Conservation (phyloP, 495 filamentous ascomycete genomes). For the Penicillium cataractarum region DNA sequence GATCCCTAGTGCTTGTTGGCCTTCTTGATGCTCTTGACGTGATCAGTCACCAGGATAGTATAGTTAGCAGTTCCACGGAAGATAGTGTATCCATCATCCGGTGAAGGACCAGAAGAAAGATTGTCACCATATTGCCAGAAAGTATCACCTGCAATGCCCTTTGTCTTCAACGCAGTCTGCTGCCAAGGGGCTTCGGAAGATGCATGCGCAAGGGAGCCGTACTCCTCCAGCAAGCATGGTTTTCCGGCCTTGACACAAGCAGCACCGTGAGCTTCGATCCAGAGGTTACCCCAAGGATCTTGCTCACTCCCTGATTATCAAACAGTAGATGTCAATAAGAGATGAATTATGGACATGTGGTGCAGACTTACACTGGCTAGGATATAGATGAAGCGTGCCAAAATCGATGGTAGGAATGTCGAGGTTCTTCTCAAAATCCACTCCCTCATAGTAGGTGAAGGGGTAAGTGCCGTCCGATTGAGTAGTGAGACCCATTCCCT, state of each 20-base stretch:
- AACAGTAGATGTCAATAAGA: neutral
- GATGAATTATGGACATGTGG: neutral
- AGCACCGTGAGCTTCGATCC: constrained; percentile 11
- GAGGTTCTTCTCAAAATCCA: constrained; percentile 64
- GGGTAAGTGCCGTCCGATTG: constrained; percentile 57
- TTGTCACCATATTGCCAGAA: constrained; percentile 17
- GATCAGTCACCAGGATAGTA: constrained; percentile 8
- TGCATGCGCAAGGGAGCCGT: constrained; percentile 3
- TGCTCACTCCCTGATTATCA: constrained; percentile 8
- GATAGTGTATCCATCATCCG: constrained; percentile 9
- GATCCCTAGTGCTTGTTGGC: neutral
- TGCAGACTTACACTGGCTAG: constrained; percentile 24
- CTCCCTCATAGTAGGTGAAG: constrained; percentile 60
- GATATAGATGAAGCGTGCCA: constrained; percentile 68
- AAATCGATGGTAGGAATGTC: constrained; percentile 62
- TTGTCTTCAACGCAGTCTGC: constrained; percentile 7
- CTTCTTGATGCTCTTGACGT: constrained; percentile 6
- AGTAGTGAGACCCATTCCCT: constrained; percentile 4
- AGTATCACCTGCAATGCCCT: constrained; percentile 9
- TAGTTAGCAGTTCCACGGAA: constrained; percentile 11
- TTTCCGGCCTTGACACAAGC: constrained; percentile 10
- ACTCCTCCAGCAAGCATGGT: constrained; percentile 13
- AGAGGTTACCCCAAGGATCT: constrained; percentile 7
- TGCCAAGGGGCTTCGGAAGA: constrained; percentile 4
- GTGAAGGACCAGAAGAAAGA: constrained; percentile 1